Conservation (phyloP, 495 filamentous ascomycete species). For the Hypoxylon fuscum region DNA sequence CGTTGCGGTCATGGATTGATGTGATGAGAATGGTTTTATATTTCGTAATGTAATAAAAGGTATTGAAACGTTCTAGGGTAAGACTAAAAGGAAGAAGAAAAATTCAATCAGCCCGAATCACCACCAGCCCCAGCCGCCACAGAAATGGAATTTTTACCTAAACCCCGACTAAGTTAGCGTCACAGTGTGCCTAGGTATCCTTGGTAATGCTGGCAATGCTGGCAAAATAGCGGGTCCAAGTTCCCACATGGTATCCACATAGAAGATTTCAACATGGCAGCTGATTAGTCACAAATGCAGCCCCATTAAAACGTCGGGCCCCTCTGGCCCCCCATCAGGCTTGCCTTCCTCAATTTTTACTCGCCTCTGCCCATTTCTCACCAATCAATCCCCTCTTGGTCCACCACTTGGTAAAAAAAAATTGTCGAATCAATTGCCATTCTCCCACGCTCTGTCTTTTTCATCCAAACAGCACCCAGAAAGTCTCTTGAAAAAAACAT, state of each 20-base stretch:
- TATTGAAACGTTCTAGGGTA: too few species aligned
- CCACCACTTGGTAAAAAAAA: constrained; percentile 44
- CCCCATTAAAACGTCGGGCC: constrained; percentile 45
- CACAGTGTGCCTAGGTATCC: constrained; percentile 1
- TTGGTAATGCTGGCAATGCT: constrained; percentile 32
- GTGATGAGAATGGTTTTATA: constrained; percentile 2
- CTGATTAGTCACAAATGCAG: constrained; percentile 47
- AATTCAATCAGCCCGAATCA: not conserved
- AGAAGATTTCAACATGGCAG: constrained; percentile 45
- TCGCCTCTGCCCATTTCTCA: constrained; percentile 44
- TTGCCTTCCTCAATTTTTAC: constrained; percentile 43
- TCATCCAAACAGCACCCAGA: constrained; percentile 45
- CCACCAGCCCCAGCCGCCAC: constrained; percentile 40
- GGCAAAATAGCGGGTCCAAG: constrained; percentile 26
- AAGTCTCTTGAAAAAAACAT: constrained; percentile 42
- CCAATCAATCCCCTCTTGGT: constrained; percentile 49
- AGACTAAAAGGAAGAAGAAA: not conserved
- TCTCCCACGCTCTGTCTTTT: constrained; percentile 43
- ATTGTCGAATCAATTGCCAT: constrained; percentile 47
- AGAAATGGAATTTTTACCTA: constrained; percentile 8
- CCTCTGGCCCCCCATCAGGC: constrained; percentile 36
- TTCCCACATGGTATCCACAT: constrained; percentile 26
- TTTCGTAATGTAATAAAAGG: too few species aligned
- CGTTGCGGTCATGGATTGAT: constrained; percentile 1
- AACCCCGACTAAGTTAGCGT: too few species aligned